Percentiles rank a stretch among this genome's conserved stretches.
phyloP scores from a whole-genome alignment of 495 filamentous ascomycete genomes.

The Penicillium coffeae region DNA sequence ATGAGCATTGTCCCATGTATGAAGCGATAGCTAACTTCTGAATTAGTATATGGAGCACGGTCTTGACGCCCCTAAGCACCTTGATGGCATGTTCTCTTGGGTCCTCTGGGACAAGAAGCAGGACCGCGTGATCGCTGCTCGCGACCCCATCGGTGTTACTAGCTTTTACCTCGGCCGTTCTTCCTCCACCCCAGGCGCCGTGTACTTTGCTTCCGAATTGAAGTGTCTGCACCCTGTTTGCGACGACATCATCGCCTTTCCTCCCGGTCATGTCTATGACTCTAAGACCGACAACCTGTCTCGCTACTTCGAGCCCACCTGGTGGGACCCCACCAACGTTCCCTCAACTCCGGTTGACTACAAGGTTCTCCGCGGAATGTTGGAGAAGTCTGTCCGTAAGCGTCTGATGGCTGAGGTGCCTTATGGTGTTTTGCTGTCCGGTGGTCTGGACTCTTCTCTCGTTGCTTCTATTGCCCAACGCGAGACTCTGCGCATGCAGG shows the following conservation, averaged over 20 bases:
- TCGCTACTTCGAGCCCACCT: slow-evolving; percentile 84
- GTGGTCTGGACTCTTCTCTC: slow-evolving; percentile 91
- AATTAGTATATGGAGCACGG: slow-evolving; percentile 85
- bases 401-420: slow-evolving; percentile 98
- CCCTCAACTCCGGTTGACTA: slow-evolving; percentile 78
- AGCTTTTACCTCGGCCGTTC: slow-evolving; percentile 95
- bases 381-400: slow-evolving; percentile 92
- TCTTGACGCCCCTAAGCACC: slow-evolving; percentile 85
- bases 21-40: slow-evolving; percentile 5
- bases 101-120: slow-evolving; percentile 91
- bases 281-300: slow-evolving; percentile 77
- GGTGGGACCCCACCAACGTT: slow-evolving; percentile 81
- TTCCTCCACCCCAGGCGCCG: slow-evolving; percentile 71
- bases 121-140: slow-evolving; percentile 86
- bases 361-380: slow-evolving; percentile 68
- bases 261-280: slow-evolving; percentile 93
- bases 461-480: slow-evolving; percentile 94
- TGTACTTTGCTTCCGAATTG: slow-evolving; percentile 95
- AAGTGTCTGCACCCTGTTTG: slow-evolving; percentile 92
- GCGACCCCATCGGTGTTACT: slow-evolving; percentile 95
- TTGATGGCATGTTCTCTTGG: slow-evolving; percentile 99
- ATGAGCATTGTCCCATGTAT: not conserved
- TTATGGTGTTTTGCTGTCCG: slow-evolving; percentile 92
- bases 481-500: slow-evolving; percentile 74
- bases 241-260: slow-evolving; percentile 91